These are phyloP conservation scores for Corynascus novoguineensis DNA, from an alignment of 495 filamentous ascomycete genomes.

Conservation along the genomic window DNA sequence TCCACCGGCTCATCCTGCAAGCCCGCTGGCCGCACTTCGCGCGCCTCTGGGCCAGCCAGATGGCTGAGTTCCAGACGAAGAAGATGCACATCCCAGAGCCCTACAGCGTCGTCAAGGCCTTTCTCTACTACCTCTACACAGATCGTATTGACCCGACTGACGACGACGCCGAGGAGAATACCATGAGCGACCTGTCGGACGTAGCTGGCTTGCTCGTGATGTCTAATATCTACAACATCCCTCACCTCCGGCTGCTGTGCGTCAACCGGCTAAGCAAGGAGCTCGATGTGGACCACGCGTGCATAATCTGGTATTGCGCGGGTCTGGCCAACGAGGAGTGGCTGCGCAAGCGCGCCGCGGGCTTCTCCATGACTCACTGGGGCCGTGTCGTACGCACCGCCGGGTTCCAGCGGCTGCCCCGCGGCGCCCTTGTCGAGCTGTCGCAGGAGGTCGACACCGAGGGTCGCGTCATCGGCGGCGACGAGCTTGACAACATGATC, in stretches of 20 bases:
- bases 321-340: constrained; percentile 86
- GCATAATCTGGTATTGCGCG: constrained; percentile 92
- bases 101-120: constrained; percentile 88
- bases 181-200: constrained; percentile 63
- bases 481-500: constrained; percentile 70
- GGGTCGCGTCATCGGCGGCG: constrained; percentile 76
- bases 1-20: constrained; percentile 86
- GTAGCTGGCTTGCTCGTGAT: constrained; percentile 96
- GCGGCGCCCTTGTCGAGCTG: constrained; percentile 75
- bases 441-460: constrained; percentile 89
- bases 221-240: constrained; percentile 96
- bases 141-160: constrained; percentile 68
- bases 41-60: constrained; percentile 81
- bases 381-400: constrained; percentile 85
- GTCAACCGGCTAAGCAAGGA: constrained; percentile 82
- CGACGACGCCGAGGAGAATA: constrained; percentile 45
- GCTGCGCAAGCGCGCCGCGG: constrained; percentile 79
- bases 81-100: constrained; percentile 97
- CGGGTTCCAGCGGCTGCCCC: constrained; percentile 75
- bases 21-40: constrained; percentile 96
- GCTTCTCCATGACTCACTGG: constrained; percentile 89
- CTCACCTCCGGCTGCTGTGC: constrained; percentile 81
- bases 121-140: constrained; percentile 94
- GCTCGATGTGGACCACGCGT: constrained; percentile 88
- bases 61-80: constrained; percentile 94